phyloP scores from a whole-genome alignment of 2,329 filamentous ascomycete species.

The Exophiala sideris region DNA sequence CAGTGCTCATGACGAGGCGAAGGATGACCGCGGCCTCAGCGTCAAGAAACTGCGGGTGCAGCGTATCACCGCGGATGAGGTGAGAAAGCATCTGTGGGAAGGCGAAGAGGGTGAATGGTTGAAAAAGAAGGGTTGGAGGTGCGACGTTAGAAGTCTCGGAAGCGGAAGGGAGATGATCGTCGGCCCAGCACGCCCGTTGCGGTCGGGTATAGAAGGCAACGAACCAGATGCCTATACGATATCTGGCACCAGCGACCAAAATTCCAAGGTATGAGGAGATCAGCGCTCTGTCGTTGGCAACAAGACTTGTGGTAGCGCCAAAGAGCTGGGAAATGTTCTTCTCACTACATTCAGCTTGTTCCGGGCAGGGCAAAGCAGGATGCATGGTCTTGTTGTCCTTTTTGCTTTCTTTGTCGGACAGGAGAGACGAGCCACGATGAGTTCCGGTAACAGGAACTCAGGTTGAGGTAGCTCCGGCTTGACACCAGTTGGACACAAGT shows the following conservation, averaged over 20 bases:
- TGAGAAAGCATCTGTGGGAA: conserved; percentile 34
- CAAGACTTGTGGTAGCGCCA: too few species aligned
- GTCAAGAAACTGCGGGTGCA: conserved; percentile 44
- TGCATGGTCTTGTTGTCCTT: too few species aligned
- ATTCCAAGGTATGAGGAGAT: neutral
- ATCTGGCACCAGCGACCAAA: conserved; percentile 7
- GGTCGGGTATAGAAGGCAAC: conserved; percentile 18
- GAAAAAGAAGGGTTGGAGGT: conserved; percentile 23
- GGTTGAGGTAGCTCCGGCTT: too few species aligned
- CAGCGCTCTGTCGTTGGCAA: neutral
- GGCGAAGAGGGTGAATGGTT: conserved; percentile 24
- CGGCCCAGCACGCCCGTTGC: conserved; percentile 13
- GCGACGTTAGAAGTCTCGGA: conserved; percentile 25
- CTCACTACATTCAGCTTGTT: too few species aligned
- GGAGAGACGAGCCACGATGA: too few species aligned
- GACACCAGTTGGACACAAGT: too few species aligned
- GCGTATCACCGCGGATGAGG: conserved; percentile 35
- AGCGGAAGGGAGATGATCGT: conserved; percentile 24
- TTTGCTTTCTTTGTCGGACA: too few species aligned
- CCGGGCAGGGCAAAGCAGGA: too few species aligned
- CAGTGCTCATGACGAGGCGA: conserved; percentile 53
- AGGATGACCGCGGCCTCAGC: conserved; percentile 47
- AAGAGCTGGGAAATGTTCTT: too few species aligned
- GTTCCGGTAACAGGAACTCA: too few species aligned
- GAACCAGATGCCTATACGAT: conserved; percentile 11